These are phyloP conservation scores for Tylopilus sp. DNA, from an alignment of 1,284 basidiomycete species.

Conservation along the genomic window DNA sequence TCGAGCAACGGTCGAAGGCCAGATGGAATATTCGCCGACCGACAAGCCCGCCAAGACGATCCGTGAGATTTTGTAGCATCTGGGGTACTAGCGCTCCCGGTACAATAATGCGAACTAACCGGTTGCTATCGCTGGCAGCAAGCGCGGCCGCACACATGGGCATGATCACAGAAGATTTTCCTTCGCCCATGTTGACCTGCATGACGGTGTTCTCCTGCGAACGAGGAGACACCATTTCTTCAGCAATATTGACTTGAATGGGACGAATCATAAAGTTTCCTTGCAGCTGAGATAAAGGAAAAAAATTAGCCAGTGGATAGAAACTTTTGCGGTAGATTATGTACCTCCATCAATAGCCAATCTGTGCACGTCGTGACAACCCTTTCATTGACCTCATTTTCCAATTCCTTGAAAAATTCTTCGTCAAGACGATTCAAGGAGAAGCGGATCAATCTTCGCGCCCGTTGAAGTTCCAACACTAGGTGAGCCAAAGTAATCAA, in stretches of 20 bases:
- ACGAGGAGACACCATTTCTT: conserved; percentile 58
- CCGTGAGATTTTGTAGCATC: conserved; percentile 61
- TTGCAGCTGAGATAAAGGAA: conserved; percentile 49
- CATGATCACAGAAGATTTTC: conserved; percentile 65
- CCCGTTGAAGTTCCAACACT: too few species aligned
- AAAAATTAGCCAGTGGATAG: too few species aligned
- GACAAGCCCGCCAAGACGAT: conserved; percentile 54
- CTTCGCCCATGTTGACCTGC: conserved; percentile 70
- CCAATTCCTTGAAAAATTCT: too few species aligned
- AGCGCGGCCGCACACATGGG: conserved; percentile 55
- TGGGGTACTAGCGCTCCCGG: conserved; percentile 51
- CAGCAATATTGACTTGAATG: conserved; percentile 52
- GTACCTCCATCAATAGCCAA: too few species aligned
- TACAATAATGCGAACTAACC: conserved; percentile 57
- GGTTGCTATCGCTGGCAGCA: conserved; percentile 47
- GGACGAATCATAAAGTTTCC: conserved; percentile 51
- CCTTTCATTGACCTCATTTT: too few species aligned
- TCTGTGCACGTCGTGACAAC: too few species aligned
- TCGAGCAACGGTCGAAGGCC: conserved; percentile 56
- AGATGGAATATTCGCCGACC: conserved; percentile 59
- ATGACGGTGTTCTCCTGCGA: conserved; percentile 48
- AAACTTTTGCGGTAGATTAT: too few species aligned
- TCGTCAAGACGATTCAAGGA: too few species aligned
- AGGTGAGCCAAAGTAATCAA: too few species aligned
- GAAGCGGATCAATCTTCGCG: too few species aligned